These are phyloP conservation scores for Brassica hybrid DNA, from an alignment of 441 rosid species.

Conservation along the genomic window DNA sequence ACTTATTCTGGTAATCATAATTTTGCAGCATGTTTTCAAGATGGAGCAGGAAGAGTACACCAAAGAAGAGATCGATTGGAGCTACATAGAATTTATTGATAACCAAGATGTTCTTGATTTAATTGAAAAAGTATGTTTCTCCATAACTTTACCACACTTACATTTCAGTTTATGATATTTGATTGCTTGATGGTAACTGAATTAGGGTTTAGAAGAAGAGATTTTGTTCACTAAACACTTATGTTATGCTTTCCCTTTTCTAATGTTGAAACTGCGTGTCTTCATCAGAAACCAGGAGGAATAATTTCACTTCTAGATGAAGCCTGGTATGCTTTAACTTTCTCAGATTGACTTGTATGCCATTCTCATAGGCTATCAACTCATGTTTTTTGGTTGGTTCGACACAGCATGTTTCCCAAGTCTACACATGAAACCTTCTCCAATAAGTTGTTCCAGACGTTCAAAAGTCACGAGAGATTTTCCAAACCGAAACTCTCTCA, in stretches of 20 bases:
- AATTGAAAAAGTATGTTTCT: constrained; percentile 62
- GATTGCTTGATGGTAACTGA: constrained; percentile 5
- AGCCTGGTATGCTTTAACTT: constrained; percentile 66
- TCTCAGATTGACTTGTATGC: constrained; percentile 18
- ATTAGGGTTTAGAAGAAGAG: constrained; percentile 14
- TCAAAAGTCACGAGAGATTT: constrained; percentile 66
- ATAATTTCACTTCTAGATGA: constrained; percentile 82
- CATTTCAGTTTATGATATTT: constrained; percentile 28
- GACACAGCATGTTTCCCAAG: constrained; percentile 80
- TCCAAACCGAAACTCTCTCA: constrained; percentile 79
- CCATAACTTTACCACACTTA: constrained; percentile 19
- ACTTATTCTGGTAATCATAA: constrained; percentile 32
- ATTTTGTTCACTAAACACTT: constrained; percentile 20
- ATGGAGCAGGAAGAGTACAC: constrained; percentile 86
- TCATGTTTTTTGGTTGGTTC: constrained; percentile 39
- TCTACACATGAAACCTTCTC: constrained; percentile 80
- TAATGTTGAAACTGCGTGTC: constrained; percentile 30
- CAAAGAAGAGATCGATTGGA: constrained; percentile 77
- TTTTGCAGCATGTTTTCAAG: constrained; percentile 78
- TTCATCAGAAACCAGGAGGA: constrained; percentile 84
- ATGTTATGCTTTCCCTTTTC: constrained; percentile 30
- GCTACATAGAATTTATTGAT: constrained; percentile 81
- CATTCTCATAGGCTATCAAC: constrained; percentile 19
- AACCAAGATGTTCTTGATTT: constrained; percentile 79
- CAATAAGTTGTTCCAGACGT: constrained; percentile 78